These are phyloP conservation scores for Elsinoe ampelina DNA, from an alignment of 2,329 filamentous ascomycete species.

Conservation along the genomic window DNA sequence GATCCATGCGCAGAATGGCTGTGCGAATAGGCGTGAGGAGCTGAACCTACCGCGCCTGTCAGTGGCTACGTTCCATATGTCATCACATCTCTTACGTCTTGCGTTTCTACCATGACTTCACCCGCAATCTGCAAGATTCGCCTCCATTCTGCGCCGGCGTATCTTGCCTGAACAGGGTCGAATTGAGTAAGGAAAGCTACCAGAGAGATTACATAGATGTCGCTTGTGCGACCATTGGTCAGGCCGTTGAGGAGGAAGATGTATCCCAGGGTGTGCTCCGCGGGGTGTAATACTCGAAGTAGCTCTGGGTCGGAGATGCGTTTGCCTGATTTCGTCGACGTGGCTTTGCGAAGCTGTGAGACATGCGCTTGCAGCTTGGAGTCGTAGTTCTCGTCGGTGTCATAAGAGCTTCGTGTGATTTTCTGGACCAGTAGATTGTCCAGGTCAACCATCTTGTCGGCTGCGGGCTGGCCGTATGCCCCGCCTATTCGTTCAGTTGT, in stretches of 20 bases:
- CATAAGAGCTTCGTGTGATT: neutral
- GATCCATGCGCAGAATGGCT: slow-evolving; percentile 58
- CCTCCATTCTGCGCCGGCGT: slow-evolving; percentile 41
- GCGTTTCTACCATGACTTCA: neutral
- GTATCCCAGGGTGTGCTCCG: slow-evolving; percentile 51
- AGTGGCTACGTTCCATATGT: neutral
- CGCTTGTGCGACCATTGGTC: slow-evolving; percentile 37
- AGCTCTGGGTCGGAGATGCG: slow-evolving; percentile 7
- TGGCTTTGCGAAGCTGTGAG: slow-evolving; percentile 1
- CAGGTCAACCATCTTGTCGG: slow-evolving; percentile 9
- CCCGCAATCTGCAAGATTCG: slow-evolving; percentile 29
- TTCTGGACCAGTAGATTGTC: neutral
- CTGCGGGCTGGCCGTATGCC: neutral
- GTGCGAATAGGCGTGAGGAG: slow-evolving; percentile 31
- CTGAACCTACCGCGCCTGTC: slow-evolving; percentile 8
- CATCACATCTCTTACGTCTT: neutral
- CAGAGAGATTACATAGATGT: slow-evolving; percentile 18
- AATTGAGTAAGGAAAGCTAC: slow-evolving; percentile 40
- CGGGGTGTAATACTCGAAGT: slow-evolving; percentile 41
- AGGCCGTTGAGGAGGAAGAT: slow-evolving; percentile 43
- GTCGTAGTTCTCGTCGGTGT: neutral
- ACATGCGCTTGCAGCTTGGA: neutral
- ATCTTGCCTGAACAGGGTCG: slow-evolving; percentile 47
- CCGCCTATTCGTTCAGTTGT: neutral
- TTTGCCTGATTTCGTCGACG: slow-evolving; percentile 7